Conservation (phyloP, 2,329 filamentous ascomycete genomes). For the Paramyrothecium roridum region DNA sequence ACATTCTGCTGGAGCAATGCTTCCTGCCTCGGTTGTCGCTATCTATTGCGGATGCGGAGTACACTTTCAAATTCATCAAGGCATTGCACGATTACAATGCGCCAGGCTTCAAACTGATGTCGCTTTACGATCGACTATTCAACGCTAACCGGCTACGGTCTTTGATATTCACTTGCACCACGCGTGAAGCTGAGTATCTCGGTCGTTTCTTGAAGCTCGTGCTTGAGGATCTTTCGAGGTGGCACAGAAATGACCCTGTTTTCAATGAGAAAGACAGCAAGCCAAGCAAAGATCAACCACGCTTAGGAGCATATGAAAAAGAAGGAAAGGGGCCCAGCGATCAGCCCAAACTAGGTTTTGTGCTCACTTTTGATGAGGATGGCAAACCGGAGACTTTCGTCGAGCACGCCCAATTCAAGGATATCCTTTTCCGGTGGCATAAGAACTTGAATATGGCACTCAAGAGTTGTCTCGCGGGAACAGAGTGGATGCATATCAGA, state of each 20-base stretch:
- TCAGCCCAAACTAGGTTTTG: slow-evolving; percentile 71
- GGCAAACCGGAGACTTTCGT: slow-evolving; percentile 70
- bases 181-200: slow-evolving; percentile 89
- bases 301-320: slow-evolving; percentile 78
- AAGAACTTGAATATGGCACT: slow-evolving; percentile 75
- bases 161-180: slow-evolving; percentile 85
- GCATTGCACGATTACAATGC: slow-evolving; percentile 82
- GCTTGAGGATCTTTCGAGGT: slow-evolving; percentile 73
- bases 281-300: slow-evolving; percentile 39
- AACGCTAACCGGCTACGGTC: slow-evolving; percentile 75
- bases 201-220: slow-evolving; percentile 85
- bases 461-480: slow-evolving; percentile 74
- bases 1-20: slow-evolving; percentile 82
- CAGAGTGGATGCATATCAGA: slow-evolving; percentile 96
- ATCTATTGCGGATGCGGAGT: slow-evolving; percentile 85
- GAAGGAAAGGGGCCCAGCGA: slow-evolving; percentile 59
- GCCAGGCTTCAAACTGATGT: slow-evolving; percentile 82
- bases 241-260: slow-evolving; percentile 71
- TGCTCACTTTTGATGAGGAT: slow-evolving; percentile 62
- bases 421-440: slow-evolving; percentile 88
- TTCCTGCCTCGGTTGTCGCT: slow-evolving; percentile 84
- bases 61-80: slow-evolving; percentile 80
- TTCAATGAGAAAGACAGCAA: slow-evolving; percentile 38
- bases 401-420: slow-evolving; percentile 82
- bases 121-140: slow-evolving; percentile 81